phyloP scores from a whole-genome alignment of 306 rosid genomes.

The Potentilla sterilis region DNA sequence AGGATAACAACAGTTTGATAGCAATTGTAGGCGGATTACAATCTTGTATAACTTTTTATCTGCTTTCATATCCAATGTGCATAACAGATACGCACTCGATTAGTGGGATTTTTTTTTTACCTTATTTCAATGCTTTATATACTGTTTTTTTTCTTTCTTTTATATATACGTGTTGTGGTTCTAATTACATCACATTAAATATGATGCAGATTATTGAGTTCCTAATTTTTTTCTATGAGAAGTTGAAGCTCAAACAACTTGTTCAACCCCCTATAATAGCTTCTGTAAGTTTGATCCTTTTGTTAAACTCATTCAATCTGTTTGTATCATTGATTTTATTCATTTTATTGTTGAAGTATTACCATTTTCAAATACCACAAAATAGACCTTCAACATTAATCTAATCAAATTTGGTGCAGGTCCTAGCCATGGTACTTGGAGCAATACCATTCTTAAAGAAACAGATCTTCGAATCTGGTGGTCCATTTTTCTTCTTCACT shows the following conservation, averaged over 20 bases:
- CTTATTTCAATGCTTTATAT: not conserved
- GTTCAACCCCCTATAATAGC: constrained; percentile 95
- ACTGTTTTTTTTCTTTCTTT: no score
- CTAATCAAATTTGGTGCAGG: constrained; percentile 43
- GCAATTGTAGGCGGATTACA: not conserved
- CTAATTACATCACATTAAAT: constrained; percentile 20
- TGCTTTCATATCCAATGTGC: not conserved
- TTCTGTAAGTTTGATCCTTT: constrained; percentile 62
- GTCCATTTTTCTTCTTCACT: constrained; percentile 90
- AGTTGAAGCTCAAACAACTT: constrained; percentile 89
- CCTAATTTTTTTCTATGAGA: constrained; percentile 46
- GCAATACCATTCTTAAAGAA: constrained; percentile 67
- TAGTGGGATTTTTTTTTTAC: not conserved
- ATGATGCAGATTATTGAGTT: constrained; percentile 56
- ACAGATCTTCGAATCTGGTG: constrained; percentile 70
- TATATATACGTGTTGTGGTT: not conserved
- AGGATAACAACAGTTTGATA: not conserved
- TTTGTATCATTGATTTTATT: not conserved
- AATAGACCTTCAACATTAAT: not conserved
- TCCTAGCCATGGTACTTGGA: constrained; percentile 88
- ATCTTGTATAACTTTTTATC: not conserved
- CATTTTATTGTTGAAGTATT: not conserved
- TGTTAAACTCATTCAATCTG: not conserved
- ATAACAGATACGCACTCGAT: not conserved
- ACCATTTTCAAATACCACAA: not conserved